Percentiles rank a stretch among this genome's conserved stretches.
Evolutionary conservation across 108 stramenopile genomes (phyloP).

Genomic region (Cyclotella baltica): DNA sequence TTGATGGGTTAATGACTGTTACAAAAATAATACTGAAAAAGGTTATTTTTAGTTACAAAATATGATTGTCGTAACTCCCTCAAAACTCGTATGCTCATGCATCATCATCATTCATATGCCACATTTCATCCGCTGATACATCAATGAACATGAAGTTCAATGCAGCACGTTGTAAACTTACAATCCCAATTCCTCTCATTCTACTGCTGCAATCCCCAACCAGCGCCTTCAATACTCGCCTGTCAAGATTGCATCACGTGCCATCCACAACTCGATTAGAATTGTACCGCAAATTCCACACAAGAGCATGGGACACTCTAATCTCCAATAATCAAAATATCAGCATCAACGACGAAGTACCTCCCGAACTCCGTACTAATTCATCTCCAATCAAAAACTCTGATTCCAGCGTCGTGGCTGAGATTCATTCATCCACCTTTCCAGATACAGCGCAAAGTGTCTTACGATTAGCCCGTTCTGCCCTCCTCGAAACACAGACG

Average conservation of each 20-base stretch:
- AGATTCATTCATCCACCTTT: conserved; percentile 37
- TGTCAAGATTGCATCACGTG: background rate
- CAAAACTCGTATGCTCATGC: no score
- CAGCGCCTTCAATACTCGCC: background rate
- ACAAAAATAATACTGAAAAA: no score
- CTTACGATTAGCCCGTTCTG: conserved; percentile 59
- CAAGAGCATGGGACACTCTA: conserved; percentile 58
- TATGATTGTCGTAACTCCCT: no score
- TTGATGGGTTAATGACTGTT: no score
- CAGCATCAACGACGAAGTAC: conserved; percentile 25
- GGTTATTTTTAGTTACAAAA: no score
- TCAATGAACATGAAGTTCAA: no score
- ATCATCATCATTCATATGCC: no score
- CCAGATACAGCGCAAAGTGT: conserved; percentile 3
- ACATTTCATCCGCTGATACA: no score
- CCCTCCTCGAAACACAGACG: conserved; percentile 73
- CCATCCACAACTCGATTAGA: background rate
- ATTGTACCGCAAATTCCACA: conserved; percentile 64
- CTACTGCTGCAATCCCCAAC: background rate
- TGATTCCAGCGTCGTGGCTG: conserved; percentile 35
- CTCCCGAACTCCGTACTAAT: conserved; percentile 44
- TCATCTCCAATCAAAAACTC: conserved; percentile 52
- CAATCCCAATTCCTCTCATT: no score
- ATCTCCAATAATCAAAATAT: background rate
- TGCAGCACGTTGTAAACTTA: no score